Evolutionary conservation across 129 eudicot species (phyloP).

Genomic region (Artemisia tridentata): DNA sequence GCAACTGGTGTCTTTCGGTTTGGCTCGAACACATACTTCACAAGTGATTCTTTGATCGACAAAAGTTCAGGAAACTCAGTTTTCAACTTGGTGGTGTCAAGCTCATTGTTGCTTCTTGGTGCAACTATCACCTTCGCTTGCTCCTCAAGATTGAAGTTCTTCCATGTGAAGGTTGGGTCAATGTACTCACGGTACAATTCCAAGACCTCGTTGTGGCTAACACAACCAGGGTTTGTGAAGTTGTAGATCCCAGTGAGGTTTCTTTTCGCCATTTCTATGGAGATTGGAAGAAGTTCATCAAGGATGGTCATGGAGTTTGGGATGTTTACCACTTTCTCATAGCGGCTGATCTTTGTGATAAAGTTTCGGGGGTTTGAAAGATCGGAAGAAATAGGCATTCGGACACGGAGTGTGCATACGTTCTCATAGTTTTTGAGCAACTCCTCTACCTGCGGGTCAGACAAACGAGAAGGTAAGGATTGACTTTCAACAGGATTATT

Average conservation of each 20-base stretch:
- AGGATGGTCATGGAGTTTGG: constrained; percentile 31
- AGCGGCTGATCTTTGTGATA: constrained; percentile 20
- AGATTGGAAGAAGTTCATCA: constrained; percentile 24
- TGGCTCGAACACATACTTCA: constrained; percentile 65
- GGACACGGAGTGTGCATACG: constrained; percentile 23
- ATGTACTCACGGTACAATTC: constrained; percentile 71
- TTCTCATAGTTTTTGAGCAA: constrained; percentile 23
- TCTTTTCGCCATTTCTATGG: constrained; percentile 40
- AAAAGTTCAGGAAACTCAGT: constrained; percentile 64
- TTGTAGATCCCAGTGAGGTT: constrained; percentile 71
- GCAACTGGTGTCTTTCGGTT: constrained; percentile 54
- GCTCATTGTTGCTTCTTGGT: constrained; percentile 79
- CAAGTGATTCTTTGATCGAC: constrained; percentile 68
- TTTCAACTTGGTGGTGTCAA: constrained; percentile 63
- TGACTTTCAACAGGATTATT: neutral
- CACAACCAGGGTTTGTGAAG: constrained; percentile 81
- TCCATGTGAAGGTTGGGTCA: constrained; percentile 59
- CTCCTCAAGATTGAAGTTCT: constrained; percentile 70
- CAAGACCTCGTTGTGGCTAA: constrained; percentile 72
- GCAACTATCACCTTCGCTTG: constrained; percentile 75
- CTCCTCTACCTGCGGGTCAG: constrained; percentile 23
- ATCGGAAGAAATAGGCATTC: constrained; percentile 25
- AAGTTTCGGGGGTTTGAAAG: constrained; percentile 26
- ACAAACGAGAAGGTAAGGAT: neutral
- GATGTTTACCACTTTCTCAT: constrained; percentile 28